A percentile compares a stretch with the other conserved stretches of the same genome.
These are phyloP conservation scores for Capronia americana DNA, from an alignment of 2,329 filamentous ascomycete species.

Conservation along the genomic window DNA sequence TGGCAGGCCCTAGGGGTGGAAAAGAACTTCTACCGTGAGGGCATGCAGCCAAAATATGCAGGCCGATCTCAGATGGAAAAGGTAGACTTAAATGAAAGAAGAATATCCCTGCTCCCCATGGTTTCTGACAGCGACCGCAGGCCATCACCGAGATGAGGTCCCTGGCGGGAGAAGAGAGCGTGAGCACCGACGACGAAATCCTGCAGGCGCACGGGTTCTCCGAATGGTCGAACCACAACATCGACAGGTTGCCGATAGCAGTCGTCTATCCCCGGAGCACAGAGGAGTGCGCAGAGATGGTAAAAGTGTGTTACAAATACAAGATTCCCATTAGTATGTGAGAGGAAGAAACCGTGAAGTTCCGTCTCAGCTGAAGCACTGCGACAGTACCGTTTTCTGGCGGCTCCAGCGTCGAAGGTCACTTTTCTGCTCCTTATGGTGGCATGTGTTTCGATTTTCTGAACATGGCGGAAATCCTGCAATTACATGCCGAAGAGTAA, in stretches of 20 bases:
- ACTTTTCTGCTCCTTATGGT: constrained; percentile 84
- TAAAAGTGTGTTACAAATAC: constrained; percentile 76
- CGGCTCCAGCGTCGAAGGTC: constrained; percentile 84
- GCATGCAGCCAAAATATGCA: constrained; percentile 5
- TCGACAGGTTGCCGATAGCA: constrained; percentile 5
- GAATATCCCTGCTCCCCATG: background rate
- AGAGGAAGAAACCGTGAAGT: too few species aligned
- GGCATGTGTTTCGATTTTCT: constrained; percentile 89
- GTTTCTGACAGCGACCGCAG: background rate
- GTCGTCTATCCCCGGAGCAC: constrained; percentile 61
- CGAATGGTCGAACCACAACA: constrained; percentile 19
- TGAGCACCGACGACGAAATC: constrained; percentile 8
- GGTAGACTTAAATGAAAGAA: background rate
- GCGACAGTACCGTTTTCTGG: constrained; percentile 71
- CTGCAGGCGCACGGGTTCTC: constrained; percentile 10
- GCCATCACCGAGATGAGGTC: background rate
- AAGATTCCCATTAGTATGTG: constrained; percentile 71
- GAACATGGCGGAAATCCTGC: constrained; percentile 80
- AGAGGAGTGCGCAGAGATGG: constrained; percentile 68
- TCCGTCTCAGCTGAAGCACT: too few species aligned
- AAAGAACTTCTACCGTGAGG: background rate
- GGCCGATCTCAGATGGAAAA: constrained; percentile 7
- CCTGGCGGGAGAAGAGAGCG: constrained; percentile 4
- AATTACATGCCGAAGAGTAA: constrained; percentile 75
- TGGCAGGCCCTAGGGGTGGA: background rate